phyloP scores from a whole-genome alignment of 176 grass and related monocot species.

The Cenchrus fungigraminus region DNA sequence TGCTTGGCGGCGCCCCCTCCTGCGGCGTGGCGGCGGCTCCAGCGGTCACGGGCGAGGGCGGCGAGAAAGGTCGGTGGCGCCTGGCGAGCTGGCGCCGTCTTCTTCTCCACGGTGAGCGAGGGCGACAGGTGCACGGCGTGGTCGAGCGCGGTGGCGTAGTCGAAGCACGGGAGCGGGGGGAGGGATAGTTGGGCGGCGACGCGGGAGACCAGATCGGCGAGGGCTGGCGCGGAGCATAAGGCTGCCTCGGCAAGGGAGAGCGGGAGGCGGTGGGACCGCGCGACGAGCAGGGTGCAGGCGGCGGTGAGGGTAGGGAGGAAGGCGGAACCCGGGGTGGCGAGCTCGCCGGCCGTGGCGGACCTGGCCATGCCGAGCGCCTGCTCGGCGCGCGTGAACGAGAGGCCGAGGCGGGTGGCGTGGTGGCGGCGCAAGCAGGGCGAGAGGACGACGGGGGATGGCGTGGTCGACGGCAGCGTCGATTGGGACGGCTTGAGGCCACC shows the following conservation, averaged over 20 bases:
- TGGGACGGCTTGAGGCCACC: no score
- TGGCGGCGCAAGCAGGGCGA: conserved; percentile 25
- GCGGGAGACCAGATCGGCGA: conserved; percentile 57
- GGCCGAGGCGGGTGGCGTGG: conserved; percentile 53
- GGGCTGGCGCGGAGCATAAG: conserved; percentile 26
- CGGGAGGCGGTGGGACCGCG: conserved; percentile 56
- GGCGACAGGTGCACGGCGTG: conserved; percentile 44
- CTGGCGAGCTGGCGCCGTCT: no score
- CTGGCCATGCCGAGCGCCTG: conserved; percentile 55
- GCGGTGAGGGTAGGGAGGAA: conserved; percentile 62
- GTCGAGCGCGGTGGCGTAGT: conserved; percentile 50
- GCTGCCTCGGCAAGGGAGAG: conserved; percentile 66
- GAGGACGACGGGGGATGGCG: no score
- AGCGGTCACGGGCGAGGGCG: no score
- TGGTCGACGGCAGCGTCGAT: no score
- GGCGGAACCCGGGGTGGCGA: conserved; percentile 43
- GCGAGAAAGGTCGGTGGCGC: no score
- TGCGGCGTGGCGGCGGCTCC: no score
- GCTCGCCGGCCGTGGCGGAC: conserved; percentile 50
- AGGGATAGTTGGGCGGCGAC: conserved; percentile 49
- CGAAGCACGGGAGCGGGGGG: conserved; percentile 55
- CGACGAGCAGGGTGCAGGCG: conserved; percentile 60
- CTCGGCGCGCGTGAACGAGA: conserved; percentile 30
- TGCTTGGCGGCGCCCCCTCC: no score
- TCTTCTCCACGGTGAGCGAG: not conserved